Base-by-base conservation (phyloP, 805 yeast genomes). In the Starmera quercuum region DNA sequence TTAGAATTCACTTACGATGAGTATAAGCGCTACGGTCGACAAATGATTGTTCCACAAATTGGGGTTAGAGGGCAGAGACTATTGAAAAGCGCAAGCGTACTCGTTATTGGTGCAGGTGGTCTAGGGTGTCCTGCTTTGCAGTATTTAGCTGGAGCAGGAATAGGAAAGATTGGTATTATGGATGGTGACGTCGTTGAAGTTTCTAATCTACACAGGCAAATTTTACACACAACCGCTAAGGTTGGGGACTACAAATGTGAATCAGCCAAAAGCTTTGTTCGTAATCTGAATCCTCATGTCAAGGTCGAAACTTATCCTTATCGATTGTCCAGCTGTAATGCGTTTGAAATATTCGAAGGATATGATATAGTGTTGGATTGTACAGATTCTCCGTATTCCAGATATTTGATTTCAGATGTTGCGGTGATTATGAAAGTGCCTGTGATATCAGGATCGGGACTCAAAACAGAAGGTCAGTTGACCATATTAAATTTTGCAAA, bases 21-120 rank as follows among this genome's bases (percentile, higher is more conserved):
- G 54, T 87, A 78, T 54, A 59, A 56, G 20, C 61, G 97, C 24
- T 92, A 92, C 56, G 97, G 99, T 4, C 70, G 99, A 34, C 98
- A 92, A 51, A 82, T 92, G 90, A 76, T 88, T 18, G 96, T 92
- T 2, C 92, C 95, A 3, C 82, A 75, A 37, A 64, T 87, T 32
- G 51, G 54, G 1, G 33, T 59, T 4, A 37, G 56, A 2, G 68
- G 76, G 3, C 99, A 92, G 53, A 33, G 69, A 7, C 62, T 58
- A 28, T 56, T 92, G 30, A 78, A 77, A 41, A 44, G 55, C 0
- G 38, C 90, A 2, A 71, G 64, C 33, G 72, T 88, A 0, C 56
- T 90, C 18, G 88, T 92, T 0, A 68, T 92, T 7, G 98, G 99
- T 2, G 97, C 97, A 1, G 99, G 98, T 9, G 99, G 99, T 0